Base-by-base conservation (phyloP, 2,329 filamentous ascomycete genomes). In the Hypoxylon sp. region DNA sequence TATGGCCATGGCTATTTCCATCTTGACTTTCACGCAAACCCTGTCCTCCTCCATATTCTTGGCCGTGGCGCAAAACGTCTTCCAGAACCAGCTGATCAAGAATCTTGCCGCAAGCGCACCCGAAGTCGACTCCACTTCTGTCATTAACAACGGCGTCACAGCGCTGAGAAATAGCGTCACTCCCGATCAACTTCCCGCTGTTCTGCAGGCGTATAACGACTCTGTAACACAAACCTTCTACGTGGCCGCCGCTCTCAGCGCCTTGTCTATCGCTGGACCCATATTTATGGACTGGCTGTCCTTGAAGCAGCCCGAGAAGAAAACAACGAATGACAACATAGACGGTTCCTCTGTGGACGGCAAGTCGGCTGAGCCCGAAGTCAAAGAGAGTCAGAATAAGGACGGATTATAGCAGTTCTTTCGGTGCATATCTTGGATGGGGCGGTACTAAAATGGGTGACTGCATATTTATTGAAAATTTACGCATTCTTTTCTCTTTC, bases 71-170 rank as follows among this genome's bases (percentile, higher is more conserved):
- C 57, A 65, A 41, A 65, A 51, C 38, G 46, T 65, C 23, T 65
- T 65, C 21, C 63, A 65, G 46, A 65, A 65, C 10, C 63, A 65
- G 38, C 32, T 65, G 14, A 53, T 65, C 10, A 65, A 61, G 19
- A 65, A 65, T 17, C 25, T 65, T 7, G 23, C 25, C 10, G 30
- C 45, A 5, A 55, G 46, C 17, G 57, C 52, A 9, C 63, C 63
- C 21, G 57, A 49, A 23, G 32, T 65, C 14, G 17, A 61, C n/a
- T 57, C 63, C 0, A 38, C 5, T 5, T 46, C 57, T 6, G 41
- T 61, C 48, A 25, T 65, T 23, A 58, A 57, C 17, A 32, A 50
- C 9, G 63, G 57, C 21, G 57, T 49, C 48, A 65, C 63, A 5
- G 57, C 63, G 6, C 7, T 65, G 1, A 58, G 63, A 5, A 48